Evolutionary conservation across 148 eudicot genomes (phyloP).

Genomic region (Mesembryanthemum crystallinum): DNA sequence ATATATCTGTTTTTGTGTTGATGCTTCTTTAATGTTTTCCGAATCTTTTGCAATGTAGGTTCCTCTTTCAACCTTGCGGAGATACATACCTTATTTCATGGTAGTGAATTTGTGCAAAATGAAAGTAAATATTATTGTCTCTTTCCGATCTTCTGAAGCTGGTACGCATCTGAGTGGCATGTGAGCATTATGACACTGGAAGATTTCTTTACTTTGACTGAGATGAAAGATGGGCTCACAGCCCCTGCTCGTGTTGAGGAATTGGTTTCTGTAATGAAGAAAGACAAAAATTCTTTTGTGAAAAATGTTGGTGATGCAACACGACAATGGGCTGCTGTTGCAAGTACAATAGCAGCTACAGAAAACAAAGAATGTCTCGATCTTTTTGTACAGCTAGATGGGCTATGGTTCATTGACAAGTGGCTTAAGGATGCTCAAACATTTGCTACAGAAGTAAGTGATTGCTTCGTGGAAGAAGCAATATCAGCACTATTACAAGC

Average conservation of each 20-base stretch:
- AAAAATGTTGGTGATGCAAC: constrained; percentile 56
- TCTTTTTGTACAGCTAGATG: constrained; percentile 71
- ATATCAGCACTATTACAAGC: constrained; percentile 58
- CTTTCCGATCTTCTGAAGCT: constrained; percentile 22
- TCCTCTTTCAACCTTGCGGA: constrained; percentile 9
- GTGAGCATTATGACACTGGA: constrained; percentile 70
- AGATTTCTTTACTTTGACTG: constrained; percentile 78
- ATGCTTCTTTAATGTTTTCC: neutral
- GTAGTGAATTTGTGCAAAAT: constrained; percentile 12
- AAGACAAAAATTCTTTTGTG: constrained; percentile 47
- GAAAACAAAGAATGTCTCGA: constrained; percentile 79
- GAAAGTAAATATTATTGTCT: constrained; percentile 18
- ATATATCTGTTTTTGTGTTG: no score
- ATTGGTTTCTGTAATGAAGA: constrained; percentile 59
- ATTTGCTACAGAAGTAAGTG: constrained; percentile 41
- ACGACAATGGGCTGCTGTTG: constrained; percentile 85
- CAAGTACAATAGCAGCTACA: constrained; percentile 68
- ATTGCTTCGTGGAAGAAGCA: constrained; percentile 58
- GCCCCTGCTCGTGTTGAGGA: constrained; percentile 72
- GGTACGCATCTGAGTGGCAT: constrained; percentile 32
- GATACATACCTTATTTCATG: constrained; percentile 2
- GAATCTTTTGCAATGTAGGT: constrained; percentile 12
- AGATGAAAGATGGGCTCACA: constrained; percentile 85
- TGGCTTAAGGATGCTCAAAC: constrained; percentile 75
- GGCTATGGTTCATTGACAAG: constrained; percentile 54